Base-by-base conservation (phyloP, 2,329 filamentous ascomycete genomes). In the Clarireedia paspali region DNA sequence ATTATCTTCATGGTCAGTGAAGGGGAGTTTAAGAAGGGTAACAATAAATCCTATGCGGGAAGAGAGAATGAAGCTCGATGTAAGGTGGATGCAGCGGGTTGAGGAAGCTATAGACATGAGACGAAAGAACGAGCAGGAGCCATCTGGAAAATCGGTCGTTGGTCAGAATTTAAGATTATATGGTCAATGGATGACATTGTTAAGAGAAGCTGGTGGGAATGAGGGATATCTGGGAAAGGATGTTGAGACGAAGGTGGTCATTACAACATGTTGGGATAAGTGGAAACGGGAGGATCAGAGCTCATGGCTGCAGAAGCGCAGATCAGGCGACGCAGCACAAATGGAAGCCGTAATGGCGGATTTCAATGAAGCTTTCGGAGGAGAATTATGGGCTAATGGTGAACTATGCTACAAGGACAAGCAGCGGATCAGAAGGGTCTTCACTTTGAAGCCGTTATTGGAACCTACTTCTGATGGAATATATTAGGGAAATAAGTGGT, bases 371-470 rank as follows among this genome's bases (percentile, higher is more conserved):
- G 45, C 39, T 2, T 58, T 58, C 27, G 56, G 51, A 6, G 52
- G 56, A 2, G 48, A 56, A 26, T 24, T 60, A 27, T 60, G 51
- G 58, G 47, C 50, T 34, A 53, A 60, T 50, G 58, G 56, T 1
- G 17, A n/a, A 2, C 49, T 57, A 34, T 47, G 55, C 36, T 56
- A 53, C 27, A 34, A 47, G 42, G 49, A 40, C 9, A 5, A 20
- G 5, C 20, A 39, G 27, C 26, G 30, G 9, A 20, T 53, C 20
- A 17, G 20, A 38, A 55, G 17, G 14, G 53, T 50, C n/a, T 55
- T 55, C 23, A 15, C 30, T 15, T 5, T 55, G 10, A 45, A 50
- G 20, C 46, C 26, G 36, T 45, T 50, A 23, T 15, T 9, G 14
- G 46, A 17, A 17, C 1, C 24, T 36, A n/a, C 15, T 38, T 23